A percentile compares a stretch with the other conserved stretches of the same genome.
Evolutionary conservation across 2,329 filamentous ascomycete species (phyloP).

Genomic region (Botrytis porri): DNA sequence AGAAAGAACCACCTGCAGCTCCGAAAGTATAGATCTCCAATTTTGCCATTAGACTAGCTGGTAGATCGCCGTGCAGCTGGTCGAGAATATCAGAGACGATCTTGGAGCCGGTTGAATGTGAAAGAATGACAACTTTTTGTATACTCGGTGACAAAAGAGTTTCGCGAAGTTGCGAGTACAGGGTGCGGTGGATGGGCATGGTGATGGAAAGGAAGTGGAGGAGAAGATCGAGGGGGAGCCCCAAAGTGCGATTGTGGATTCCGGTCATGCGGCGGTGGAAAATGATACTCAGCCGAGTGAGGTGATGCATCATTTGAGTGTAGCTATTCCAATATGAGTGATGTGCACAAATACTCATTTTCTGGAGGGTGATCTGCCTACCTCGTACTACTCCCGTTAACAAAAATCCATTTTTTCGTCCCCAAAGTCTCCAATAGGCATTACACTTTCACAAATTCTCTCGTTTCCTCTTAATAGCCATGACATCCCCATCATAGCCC

Average conservation of each 20-base stretch:
- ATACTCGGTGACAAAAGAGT: conserved; percentile 58
- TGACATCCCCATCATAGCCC: conserved; percentile 14
- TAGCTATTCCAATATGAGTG: conserved; percentile 38
- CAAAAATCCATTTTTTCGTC: conserved; percentile 25
- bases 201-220: conserved; percentile 74
- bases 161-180: conserved; percentile 56
- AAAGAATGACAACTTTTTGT: conserved; percentile 66
- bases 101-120: conserved; percentile 75
- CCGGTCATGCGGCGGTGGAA: conserved; percentile 68
- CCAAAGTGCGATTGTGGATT: conserved; percentile 70
- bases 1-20: conserved; percentile 74
- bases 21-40: conserved; percentile 76
- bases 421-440: conserved; percentile 14
- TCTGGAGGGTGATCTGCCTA: background rate
- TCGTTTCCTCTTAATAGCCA: conserved; percentile 21
- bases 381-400: conserved; percentile 27
- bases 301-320: conserved; percentile 64
- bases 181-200: conserved; percentile 60
- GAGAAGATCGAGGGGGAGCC: conserved; percentile 70
- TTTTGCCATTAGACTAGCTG: conserved; percentile 59
- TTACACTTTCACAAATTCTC: conserved; percentile 7
- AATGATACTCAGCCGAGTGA: conserved; percentile 65
- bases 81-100: conserved; percentile 68
- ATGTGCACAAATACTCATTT: background rate
- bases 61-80: conserved; percentile 68